Base-by-base conservation (phyloP, 2,329 filamentous ascomycete species). In the Eurotiales sp. region DNA sequence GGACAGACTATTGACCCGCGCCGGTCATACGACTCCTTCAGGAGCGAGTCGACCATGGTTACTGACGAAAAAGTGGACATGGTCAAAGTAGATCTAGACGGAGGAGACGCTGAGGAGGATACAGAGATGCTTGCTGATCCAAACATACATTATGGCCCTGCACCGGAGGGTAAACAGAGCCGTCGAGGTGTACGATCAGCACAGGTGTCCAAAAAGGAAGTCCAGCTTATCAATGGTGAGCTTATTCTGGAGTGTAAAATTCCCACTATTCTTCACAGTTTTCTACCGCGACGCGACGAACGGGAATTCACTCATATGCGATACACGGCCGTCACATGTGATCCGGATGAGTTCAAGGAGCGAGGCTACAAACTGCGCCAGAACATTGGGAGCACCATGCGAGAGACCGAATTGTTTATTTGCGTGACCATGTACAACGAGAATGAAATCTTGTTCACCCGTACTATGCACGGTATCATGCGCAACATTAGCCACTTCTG, bases 341-440 rank as follows among this genome's bases (percentile, higher is more conserved):
- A 96, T 65, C 95, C 91, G 0, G 91, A 96, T 68, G 90, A 97
- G 66, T 97, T 95, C 62, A 87, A 90, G 3, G 80, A 85, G 7
- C 83, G 86, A 56, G 92, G 91, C 1, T 99, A 96, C 76, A 93
- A 95, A 65, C 75, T 99, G 62, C 87, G 93, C 49, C 93, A 97
- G 70, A 89, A 88, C 64, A 90, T 96, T 55, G 90, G 90, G 41
- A 81, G 77, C 52, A 95, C 88, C 1, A 77, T 85, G 23, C 84
- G 93, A 56, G 91, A 97, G 70, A 97, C 92, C 0, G 93, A 99
- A 71, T 76, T 99, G 7, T 93, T 97, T 68, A 95, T 99, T 62
- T 96, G 91, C 67, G 78, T 99, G 55, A 99, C 93, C 61, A 97
- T 97, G 93, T 97, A 96, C 76, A 99, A 99, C 71, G 93, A 99